phyloP scores from a whole-genome alignment of 1,139 yeast genomes.

The Saccharomycopsis hybrid region DNA sequence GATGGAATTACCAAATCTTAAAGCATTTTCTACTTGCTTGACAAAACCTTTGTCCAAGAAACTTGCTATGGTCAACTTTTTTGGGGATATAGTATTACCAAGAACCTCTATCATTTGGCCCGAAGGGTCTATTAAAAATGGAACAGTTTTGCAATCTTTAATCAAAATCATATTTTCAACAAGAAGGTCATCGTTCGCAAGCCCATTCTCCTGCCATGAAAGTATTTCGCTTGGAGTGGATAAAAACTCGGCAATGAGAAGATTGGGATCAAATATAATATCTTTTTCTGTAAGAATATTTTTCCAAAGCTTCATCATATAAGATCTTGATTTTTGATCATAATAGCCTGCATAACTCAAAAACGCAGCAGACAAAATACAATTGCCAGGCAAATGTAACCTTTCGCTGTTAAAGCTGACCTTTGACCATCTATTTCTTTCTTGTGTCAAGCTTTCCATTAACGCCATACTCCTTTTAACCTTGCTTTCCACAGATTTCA shows the following conservation, averaged over 20 bases:
- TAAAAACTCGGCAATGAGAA: conserved; percentile 34
- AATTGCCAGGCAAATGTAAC: conserved; percentile 54
- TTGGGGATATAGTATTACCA: conserved; percentile 28
- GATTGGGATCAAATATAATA: conserved; percentile 38
- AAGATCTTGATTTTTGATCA: conserved; percentile 46
- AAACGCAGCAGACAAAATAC: conserved; percentile 57
- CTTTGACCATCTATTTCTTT: conserved; percentile 69
- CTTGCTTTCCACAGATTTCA: conserved; percentile 53
- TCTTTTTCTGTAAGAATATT: conserved; percentile 32
- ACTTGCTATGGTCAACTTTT: conserved; percentile 52
- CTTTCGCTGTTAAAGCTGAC: conserved; percentile 43
- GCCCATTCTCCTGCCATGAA: conserved; percentile 48
- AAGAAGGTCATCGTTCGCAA: conserved; percentile 52
- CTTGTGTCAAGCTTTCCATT: conserved; percentile 58
- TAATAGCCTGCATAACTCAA: conserved; percentile 55
- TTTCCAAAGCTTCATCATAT: conserved; percentile 38
- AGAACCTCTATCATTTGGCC: conserved; percentile 42
- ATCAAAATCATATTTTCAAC: conserved; percentile 60
- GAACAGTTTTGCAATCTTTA: conserved; percentile 35
- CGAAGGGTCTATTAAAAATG: conserved; percentile 72
- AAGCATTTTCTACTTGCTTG: conserved; percentile 69
- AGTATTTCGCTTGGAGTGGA: conserved; percentile 37
- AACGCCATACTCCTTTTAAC: conserved; percentile 59
- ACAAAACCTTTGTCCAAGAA: conserved; percentile 66
- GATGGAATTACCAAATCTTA: conserved; percentile 75